phyloP scores from a whole-genome alignment of 768 basidiomycete genomes.

The Boletellus sp. region DNA sequence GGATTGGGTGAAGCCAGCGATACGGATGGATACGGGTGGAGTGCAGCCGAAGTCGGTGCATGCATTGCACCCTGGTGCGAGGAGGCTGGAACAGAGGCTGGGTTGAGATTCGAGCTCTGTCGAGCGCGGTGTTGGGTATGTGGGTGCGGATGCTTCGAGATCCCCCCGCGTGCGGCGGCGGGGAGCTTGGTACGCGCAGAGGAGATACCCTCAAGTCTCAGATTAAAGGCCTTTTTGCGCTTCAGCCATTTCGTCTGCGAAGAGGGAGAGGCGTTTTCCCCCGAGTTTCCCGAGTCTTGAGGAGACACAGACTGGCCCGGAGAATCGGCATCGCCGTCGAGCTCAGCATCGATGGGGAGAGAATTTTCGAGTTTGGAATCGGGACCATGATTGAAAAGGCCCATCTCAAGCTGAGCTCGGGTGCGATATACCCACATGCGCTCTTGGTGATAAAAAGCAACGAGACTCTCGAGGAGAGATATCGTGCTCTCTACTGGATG shows the following conservation, averaged over 20 bases:
- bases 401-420: slow-evolving; percentile 55
- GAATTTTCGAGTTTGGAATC: slow-evolving; percentile 7
- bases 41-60: slow-evolving; percentile 10
- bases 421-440: slow-evolving; percentile 70
- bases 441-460: slow-evolving; percentile 66
- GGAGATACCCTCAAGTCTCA: slow-evolving; percentile 46
- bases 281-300: slow-evolving; percentile 26
- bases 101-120: slow-evolving; percentile 30
- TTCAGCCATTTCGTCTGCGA: slow-evolving; percentile 44
- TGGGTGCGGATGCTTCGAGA: slow-evolving; percentile 24
- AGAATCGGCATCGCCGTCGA: slow-evolving; percentile 22
- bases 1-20: slow-evolving; percentile 17
- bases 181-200: slow-evolving; percentile 21
- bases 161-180: slow-evolving; percentile 19
- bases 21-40: slow-evolving; percentile 15
- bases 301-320: slow-evolving; percentile 20
- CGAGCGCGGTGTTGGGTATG: slow-evolving; percentile 29
- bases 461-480: slow-evolving; percentile 59
- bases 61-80: slow-evolving; percentile 18
- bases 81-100: slow-evolving; percentile 21
- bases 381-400: slow-evolving; percentile 26
- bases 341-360: slow-evolving; percentile 6
- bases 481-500: slow-evolving; percentile 47
- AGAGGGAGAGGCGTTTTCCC: slow-evolving; percentile 28
- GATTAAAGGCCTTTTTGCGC: slow-evolving; percentile 57